Base-by-base conservation (phyloP, 176 grass and related monocot species). In the Alopecurus myosuroides region DNA sequence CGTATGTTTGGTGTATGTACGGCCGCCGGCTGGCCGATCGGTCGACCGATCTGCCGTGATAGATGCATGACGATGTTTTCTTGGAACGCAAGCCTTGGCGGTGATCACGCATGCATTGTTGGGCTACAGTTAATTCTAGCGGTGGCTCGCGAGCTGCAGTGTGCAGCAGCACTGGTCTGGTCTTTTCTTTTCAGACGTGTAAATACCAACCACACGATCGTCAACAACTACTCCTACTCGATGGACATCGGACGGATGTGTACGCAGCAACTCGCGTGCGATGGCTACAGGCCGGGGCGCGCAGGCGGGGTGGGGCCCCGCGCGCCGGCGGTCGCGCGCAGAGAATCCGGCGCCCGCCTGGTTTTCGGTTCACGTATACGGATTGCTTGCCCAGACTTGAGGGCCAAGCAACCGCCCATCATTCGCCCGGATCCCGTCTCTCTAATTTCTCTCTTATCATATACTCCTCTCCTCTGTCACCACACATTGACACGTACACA, bases 381-480 rank as follows among this genome's bases (percentile, higher is more conserved):
- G 76, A 48, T 85, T 63, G 82, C 57, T 82, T 86, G 81, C 44
- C 80, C 81, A 93, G 87, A 85, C 91, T 94, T 92, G 77, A 85
- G 87, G 91, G 70, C 6, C 85, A 95, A 92, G 89, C 91, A 92
- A 92, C 85, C 68, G 12, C 70, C 64, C 81, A 87, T 85, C 60
- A 91, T 86, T 91, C 51, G 88, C 30, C 76, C 46, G 73, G 49
- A 53, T 87, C 63, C 82, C 44, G 22, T 7, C 77, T n/a, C 14
- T 29, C 26, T 12, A 9, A 67, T 75, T 60, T 40, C 4, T 48
- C 60, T 44, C 48, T 52, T 35, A 18, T 23, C 8, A 7, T 57
- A 17, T 42, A n/a, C 31, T 37, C 31, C 25, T 30, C 60, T 31
- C 60, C 19, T 68, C 63, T 72, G 40, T 46, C 70, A 48, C 29